phyloP scores from a whole-genome alignment of 108 stramenopile species.

The Nitzschia palea region DNA sequence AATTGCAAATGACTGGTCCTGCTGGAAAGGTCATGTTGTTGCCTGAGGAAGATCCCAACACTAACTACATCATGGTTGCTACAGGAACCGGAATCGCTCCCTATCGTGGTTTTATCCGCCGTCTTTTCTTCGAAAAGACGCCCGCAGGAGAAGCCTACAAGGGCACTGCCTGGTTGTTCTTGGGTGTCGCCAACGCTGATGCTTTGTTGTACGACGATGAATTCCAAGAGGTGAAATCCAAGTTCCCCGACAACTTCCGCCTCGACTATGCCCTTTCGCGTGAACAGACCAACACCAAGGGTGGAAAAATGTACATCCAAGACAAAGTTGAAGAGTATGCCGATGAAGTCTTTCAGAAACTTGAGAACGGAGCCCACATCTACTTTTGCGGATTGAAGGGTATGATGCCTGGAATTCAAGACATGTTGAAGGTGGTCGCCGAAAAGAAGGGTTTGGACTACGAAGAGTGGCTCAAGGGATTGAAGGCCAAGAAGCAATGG shows the following conservation, averaged over 20 bases:
- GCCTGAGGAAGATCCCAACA: constrained; percentile 92
- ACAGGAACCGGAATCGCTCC: constrained; percentile 98
- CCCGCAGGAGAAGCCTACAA: constrained; percentile 90
- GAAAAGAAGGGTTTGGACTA: constrained; percentile 88
- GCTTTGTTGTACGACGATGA: constrained; percentile 97
- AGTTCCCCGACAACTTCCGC: constrained; percentile 89
- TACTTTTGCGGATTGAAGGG: constrained; percentile 99
- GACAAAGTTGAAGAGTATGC: constrained; percentile 97
- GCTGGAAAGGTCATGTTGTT: constrained; percentile 98
- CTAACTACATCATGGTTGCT: constrained; percentile 98
- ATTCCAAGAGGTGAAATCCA: constrained; percentile 88
- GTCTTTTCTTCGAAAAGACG: constrained; percentile 94
- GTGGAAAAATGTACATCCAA: constrained; percentile 99
- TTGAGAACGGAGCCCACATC: constrained; percentile 93
- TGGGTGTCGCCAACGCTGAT: constrained; percentile 96
- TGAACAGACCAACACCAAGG: constrained; percentile 91
- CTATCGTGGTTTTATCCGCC: constrained; percentile 95
- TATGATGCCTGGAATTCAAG: constrained; percentile 98
- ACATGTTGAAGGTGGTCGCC: constrained; percentile 91
- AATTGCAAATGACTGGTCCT: constrained; percentile 92
- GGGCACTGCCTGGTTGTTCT: constrained; percentile 97
- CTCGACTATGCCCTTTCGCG: constrained; percentile 94
- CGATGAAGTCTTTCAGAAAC: constrained; percentile 89
- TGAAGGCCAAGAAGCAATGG: constrained; percentile 83
- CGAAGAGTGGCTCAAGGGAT: constrained; percentile 82